phyloP scores from a whole-genome alignment of 495 filamentous ascomycete species.

The Rusavskia elegans region DNA sequence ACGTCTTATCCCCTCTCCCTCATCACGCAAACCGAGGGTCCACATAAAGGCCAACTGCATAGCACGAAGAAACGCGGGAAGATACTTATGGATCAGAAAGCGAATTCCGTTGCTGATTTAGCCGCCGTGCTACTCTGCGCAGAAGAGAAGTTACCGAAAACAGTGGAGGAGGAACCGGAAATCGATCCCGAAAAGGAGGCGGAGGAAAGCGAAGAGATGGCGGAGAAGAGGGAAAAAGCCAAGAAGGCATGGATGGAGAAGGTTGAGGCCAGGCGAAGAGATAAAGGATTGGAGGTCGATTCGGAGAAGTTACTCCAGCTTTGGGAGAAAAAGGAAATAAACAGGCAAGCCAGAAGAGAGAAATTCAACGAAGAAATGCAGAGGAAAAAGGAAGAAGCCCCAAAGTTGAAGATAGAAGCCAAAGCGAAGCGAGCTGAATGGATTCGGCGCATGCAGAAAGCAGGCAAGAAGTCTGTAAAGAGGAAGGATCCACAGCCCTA shows the following conservation, averaged over 20 bases:
- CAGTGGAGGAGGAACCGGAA: too few relatives aligned
- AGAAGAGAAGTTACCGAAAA: too few relatives aligned
- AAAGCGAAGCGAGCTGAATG: too few relatives aligned
- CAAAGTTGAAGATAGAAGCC: too few relatives aligned
- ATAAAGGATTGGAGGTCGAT: background rate
- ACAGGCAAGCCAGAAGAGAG: too few relatives aligned
- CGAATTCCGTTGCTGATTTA: constrained; percentile 76
- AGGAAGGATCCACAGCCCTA: constrained; percentile 8
- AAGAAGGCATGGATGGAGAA: constrained; percentile 19
- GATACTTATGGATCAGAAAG: constrained; percentile 70
- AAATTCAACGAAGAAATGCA: too few relatives aligned
- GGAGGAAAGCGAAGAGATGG: constrained; percentile 8
- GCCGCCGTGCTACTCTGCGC: constrained; percentile 45
- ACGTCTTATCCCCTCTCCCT: constrained; percentile 39
- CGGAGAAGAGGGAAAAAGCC: constrained; percentile 18
- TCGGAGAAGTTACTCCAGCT: too few relatives aligned
- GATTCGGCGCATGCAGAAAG: constrained; percentile 12
- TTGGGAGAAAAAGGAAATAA: too few relatives aligned
- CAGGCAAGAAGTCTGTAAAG: constrained; percentile 20
- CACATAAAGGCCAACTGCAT: constrained; percentile 28
- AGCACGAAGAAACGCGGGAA: constrained; percentile 40
- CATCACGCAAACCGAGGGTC: constrained; percentile 30
- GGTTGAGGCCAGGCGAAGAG: constrained; percentile 12
- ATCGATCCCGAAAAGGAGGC: background rate
- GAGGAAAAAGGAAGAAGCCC: too few relatives aligned